phyloP scores from a whole-genome alignment of 306 rosid genomes.

The Cercis canadensis region DNA sequence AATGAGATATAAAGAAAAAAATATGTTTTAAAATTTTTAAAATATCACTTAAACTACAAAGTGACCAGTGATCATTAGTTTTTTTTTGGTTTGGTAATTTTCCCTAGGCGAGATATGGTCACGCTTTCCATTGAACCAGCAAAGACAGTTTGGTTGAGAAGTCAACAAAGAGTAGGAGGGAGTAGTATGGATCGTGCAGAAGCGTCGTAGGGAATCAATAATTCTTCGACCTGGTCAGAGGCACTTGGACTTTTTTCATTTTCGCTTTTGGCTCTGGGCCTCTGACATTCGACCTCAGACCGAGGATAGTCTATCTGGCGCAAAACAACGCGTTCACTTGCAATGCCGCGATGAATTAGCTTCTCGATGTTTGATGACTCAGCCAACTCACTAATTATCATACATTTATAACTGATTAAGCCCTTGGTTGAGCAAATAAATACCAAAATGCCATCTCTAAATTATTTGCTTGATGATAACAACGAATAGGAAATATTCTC shows the following conservation, averaged over 20 bases:
- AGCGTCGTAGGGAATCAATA: constrained; percentile 13
- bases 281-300: background rate
- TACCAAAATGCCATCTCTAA: constrained; percentile 30
- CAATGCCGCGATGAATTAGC: constrained; percentile 19
- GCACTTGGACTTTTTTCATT: background rate
- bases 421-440: constrained; percentile 21
- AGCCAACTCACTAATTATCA: too few species aligned
- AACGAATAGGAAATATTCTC: too few species aligned
- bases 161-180: background rate
- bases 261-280: background rate
- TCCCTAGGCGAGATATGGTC: too few species aligned
- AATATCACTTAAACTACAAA: too few species aligned
- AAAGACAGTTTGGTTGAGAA: background rate
- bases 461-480: background rate
- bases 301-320: background rate
- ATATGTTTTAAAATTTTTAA: too few species aligned
- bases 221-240: constrained; percentile 2
- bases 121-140: too few species aligned
- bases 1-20: too few species aligned
- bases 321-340: constrained; percentile 18
- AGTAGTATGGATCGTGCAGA: constrained; percentile 27
- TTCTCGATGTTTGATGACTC: background rate
- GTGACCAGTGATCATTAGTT: background rate
- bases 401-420: background rate
- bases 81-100: too few species aligned